phyloP scores from a whole-genome alignment of 305 asterid species.

The Striga hermonthica region DNA sequence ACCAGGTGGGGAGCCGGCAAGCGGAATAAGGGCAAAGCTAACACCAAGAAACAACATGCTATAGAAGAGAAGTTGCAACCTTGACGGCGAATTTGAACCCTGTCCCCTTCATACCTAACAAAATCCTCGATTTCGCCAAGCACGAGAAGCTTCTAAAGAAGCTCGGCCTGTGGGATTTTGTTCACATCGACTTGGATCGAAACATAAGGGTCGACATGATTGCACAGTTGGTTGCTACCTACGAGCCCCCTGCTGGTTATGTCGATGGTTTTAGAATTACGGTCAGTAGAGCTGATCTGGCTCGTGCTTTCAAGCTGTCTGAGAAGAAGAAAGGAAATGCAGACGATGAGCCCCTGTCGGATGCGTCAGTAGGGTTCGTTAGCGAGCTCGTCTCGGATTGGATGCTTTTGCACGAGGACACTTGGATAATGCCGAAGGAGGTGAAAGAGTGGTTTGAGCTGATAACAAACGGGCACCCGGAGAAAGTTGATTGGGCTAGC shows the following conservation, averaged over 20 bases:
- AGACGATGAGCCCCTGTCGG: constrained; percentile 39
- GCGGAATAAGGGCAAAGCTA: constrained; percentile 44
- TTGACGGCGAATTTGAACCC: constrained; percentile 46
- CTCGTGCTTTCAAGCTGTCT: constrained; percentile 54
- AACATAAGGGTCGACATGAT: constrained; percentile 50
- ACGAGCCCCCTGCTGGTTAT: constrained; percentile 46
- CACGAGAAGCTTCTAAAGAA: constrained; percentile 49
- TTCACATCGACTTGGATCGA: constrained; percentile 51
- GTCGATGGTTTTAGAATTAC: constrained; percentile 40
- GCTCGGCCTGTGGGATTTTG: constrained; percentile 73
- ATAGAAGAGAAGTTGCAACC: constrained; percentile 37
- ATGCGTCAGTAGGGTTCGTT: constrained; percentile 51
- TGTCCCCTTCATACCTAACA: constrained; percentile 48
- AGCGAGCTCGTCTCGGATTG: constrained; percentile 51
- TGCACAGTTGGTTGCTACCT: constrained; percentile 55
- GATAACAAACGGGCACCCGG: constrained; percentile 71
- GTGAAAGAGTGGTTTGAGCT: constrained; percentile 52
- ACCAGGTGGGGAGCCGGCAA: constrained; percentile 33
- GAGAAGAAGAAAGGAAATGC: constrained; percentile 47
- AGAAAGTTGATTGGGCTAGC: constrained; percentile 87
- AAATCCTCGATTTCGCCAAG: constrained; percentile 38
- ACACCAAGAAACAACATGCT: constrained; percentile 38
- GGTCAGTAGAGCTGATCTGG: constrained; percentile 58
- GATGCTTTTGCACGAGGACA: constrained; percentile 75
- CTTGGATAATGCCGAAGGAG: constrained; percentile 67